phyloP scores from a whole-genome alignment of 2,329 filamentous ascomycete species.

The Sarocladium strictum region DNA sequence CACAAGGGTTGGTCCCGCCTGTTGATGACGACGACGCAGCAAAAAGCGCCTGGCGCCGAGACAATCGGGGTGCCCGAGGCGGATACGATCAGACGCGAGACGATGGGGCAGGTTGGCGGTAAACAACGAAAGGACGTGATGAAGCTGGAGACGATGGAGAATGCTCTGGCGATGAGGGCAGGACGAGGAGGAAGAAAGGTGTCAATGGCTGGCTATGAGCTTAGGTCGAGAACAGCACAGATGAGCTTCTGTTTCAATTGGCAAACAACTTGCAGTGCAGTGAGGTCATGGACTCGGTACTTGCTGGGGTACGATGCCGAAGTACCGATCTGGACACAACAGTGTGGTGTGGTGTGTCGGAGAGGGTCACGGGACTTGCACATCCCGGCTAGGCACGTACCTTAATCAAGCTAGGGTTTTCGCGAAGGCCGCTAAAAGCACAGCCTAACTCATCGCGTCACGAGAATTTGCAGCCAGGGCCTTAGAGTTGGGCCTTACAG shows the following conservation, averaged over 20 bases:
- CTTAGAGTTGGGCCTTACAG: too few relatives aligned
- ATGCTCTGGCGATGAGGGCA: too few relatives aligned
- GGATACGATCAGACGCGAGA: neutral
- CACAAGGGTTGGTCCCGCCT: constrained; percentile 3
- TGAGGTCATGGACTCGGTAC: constrained; percentile 7
- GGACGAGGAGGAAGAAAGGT: neutral
- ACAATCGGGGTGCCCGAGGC: neutral
- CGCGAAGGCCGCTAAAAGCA: neutral
- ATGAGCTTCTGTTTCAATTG: neutral
- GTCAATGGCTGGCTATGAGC: too few relatives aligned
- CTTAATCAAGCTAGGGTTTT: neutral
- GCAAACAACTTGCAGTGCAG: too few relatives aligned
- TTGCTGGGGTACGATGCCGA: neutral
- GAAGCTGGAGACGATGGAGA: neutral
- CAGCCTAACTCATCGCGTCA: too few relatives aligned
- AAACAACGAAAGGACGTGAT: neutral
- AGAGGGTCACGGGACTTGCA: constrained; percentile 4
- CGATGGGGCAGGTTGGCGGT: neutral
- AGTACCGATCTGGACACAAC: neutral
- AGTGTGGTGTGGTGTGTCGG: neutral
- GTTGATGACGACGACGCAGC: neutral
- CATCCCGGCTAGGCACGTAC: constrained; percentile 3
- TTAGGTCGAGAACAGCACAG: neutral
- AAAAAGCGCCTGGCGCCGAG: neutral
- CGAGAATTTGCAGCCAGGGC: too few relatives aligned